A percentile compares a stretch with the other conserved stretches of the same genome.
Evolutionary conservation across 106 monocot genomes (phyloP).

Genomic region (Dactylorhiza incarnata): DNA sequence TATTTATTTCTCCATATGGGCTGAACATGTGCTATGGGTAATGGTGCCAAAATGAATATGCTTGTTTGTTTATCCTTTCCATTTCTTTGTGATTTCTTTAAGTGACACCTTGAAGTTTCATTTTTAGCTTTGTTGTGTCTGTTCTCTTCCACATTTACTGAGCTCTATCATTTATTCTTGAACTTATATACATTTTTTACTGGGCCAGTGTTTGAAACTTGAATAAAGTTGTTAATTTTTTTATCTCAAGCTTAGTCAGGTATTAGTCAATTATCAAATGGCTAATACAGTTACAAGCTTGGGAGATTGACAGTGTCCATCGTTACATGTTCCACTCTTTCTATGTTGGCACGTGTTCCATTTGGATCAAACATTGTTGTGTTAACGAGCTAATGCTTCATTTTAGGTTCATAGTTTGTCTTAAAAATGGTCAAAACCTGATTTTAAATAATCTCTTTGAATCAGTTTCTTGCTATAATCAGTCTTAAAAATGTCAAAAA

Average conservation of each 20-base stretch:
- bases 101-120: no score
- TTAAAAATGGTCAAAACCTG: background rate
- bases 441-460: background rate
- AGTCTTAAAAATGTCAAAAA: background rate
- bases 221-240: background rate
- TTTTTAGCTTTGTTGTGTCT: no score
- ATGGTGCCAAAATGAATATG: no score
- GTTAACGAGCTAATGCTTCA: background rate
- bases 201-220: background rate
- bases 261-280: slow-evolving; percentile 13
- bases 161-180: no score
- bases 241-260: slow-evolving; percentile 22
- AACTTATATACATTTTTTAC: background rate
- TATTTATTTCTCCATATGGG: no score
- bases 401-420: background rate
- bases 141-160: no score
- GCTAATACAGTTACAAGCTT: slow-evolving; percentile 35
- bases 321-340: slow-evolving; percentile 19
- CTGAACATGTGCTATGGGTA: no score
- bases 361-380: slow-evolving; percentile 10
- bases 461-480: background rate
- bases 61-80: no score
- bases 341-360: slow-evolving; percentile 10
- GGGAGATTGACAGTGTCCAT: slow-evolving; percentile 19
- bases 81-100: no score